Percentiles rank a stretch among this genome's conserved stretches.
Conservation (phyloP, 768 basidiomycete species). For the Lactarius sp. region DNA sequence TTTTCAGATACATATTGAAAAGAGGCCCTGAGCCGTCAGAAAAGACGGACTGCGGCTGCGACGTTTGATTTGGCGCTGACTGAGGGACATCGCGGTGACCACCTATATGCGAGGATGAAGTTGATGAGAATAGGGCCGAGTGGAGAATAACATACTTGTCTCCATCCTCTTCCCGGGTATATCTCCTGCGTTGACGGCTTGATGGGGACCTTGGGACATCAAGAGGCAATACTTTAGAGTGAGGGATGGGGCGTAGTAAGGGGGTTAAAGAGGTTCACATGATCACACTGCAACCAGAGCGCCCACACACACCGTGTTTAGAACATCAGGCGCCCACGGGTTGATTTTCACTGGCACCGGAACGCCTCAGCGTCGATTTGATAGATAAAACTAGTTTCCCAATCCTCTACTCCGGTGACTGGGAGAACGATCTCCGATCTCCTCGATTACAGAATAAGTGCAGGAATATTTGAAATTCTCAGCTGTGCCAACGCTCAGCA, state of each 20-base stretch:
- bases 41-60: neutral
- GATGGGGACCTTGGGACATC: neutral
- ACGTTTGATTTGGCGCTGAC: neutral
- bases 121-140: neutral
- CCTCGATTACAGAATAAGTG: too few relatives aligned
- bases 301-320: too few relatives aligned
- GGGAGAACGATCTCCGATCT: too few relatives aligned
- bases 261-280: too few relatives aligned
- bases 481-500: too few relatives aligned
- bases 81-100: neutral
- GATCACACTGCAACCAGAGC: too few relatives aligned
- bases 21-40: neutral
- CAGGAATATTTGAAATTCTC: too few relatives aligned
- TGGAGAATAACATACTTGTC: neutral
- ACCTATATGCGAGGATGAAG: neutral
- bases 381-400: too few relatives aligned
- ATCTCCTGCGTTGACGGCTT: neutral
- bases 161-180: neutral
- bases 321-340: too few relatives aligned
- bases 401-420: too few relatives aligned
- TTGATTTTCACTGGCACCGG: too few relatives aligned
- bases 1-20: conserved; percentile 12
- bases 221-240: neutral
- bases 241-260: neutral
- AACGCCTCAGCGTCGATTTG: too few relatives aligned